These are phyloP conservation scores for Spathaspora passalidarum DNA, from an alignment of 805 yeast species.

Conservation along the genomic window DNA sequence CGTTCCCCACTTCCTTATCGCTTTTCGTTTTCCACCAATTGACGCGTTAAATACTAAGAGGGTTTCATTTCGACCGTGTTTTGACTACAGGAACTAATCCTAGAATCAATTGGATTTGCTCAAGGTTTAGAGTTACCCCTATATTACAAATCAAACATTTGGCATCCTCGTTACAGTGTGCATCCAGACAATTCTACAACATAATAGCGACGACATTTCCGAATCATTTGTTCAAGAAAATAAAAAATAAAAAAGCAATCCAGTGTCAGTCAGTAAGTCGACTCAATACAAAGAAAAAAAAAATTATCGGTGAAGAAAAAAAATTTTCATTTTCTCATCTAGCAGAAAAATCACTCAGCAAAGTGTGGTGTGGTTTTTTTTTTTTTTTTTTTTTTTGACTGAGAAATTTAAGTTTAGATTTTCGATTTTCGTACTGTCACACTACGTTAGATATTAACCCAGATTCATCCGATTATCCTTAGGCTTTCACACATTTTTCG, in stretches of 20 bases:
- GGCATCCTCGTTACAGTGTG: no score
- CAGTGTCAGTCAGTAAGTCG: background rate
- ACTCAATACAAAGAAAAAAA: background rate
- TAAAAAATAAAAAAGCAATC: background rate
- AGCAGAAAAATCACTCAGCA: background rate
- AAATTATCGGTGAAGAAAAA: background rate
- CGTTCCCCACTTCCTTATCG: background rate
- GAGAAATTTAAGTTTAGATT: background rate
- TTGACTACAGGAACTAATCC: no score
- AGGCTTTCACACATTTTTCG: background rate
- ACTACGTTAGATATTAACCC: background rate
- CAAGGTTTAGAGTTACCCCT: no score
- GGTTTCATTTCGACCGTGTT: no score
- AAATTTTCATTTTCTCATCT: background rate
- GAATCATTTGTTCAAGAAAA: no score
- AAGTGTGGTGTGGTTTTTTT: background rate
- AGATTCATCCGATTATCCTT: no score
- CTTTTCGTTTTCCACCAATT: no score
- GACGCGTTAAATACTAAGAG: no score
- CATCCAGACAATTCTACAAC: no score
- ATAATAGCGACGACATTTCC: no score
- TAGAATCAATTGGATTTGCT: no score
- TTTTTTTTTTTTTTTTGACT: background rate
- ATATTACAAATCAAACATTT: no score
- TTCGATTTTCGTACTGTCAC: background rate